Evolutionary conservation across 1,284 basidiomycete genomes (phyloP), one percentile per base, ranked within the genome.

Genomic region (Singerocomus inundabilis): DNA sequence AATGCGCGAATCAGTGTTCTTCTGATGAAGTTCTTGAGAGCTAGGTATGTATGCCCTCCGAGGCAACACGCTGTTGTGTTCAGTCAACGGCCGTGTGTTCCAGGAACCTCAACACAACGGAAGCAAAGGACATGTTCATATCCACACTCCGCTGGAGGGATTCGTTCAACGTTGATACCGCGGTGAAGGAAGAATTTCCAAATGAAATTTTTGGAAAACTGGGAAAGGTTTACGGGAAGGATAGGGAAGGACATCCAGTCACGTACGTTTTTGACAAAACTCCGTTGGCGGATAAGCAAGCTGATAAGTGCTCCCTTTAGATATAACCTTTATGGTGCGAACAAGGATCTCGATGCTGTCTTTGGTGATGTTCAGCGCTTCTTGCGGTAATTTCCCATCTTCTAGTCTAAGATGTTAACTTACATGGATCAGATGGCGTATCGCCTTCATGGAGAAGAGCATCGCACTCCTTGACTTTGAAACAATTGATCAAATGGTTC

Each of bases 1-100:
- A 76, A 86, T 64, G 81, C 86, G 1, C 76, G 78, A 9, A 78
- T 80, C 39, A 88, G 84, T 57, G 85, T 90, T 18, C 61, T 90
- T 7, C 72, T 91, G 37, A 80, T 87, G 78, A 91, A 91, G 64
- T 91, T 90, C 71, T 70, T 89, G 31, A 76, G 85, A 51, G 88
- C 88, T 10, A 80, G 85, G 86, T 82, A 54, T n/a, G 71, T 25
- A 38, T 11, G 21, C 18, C 18, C 31, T 12, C 9, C 21, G 21
- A 21, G 21, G 26, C 25, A 34, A 11, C 9, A 16, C 38, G 15
- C 4, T 2, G 6, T 18, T 2, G 6, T 18, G 1, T 34, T 48
- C 32, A 30, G 3, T 13, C 25, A 36, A 29, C 11, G 7, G 1
- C 6, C 18, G 26, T 24, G 29, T 36, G 28, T 38, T 9, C 6